Evolutionary conservation across 1,284 basidiomycete genomes (phyloP).

Genomic region (Moniliella sp.): DNA sequence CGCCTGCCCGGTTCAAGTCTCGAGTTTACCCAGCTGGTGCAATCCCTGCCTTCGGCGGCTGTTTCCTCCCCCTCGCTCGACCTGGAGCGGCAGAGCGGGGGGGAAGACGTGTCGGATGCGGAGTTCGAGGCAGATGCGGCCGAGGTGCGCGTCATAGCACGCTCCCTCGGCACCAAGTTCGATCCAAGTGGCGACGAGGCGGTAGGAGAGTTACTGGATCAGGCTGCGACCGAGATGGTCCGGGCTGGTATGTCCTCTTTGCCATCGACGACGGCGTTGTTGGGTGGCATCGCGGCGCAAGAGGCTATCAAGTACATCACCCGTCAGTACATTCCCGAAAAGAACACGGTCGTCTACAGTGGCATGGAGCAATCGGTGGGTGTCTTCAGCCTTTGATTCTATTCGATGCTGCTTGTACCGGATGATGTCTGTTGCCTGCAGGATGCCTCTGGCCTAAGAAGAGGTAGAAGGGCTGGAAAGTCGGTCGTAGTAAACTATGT

Average conservation of each 20-base stretch:
- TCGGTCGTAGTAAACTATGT: too few relatives aligned
- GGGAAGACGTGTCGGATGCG: background rate
- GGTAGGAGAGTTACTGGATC: slow-evolving; percentile 42
- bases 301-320: slow-evolving; percentile 94
- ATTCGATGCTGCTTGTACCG: too few relatives aligned
- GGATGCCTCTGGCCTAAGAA: too few relatives aligned
- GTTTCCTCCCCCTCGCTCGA: background rate
- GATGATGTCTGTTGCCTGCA: too few relatives aligned
- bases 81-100: background rate
- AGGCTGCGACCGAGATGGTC: slow-evolving; percentile 34
- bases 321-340: slow-evolving; percentile 75
- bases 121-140: background rate
- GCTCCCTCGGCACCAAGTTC: slow-evolving; percentile 1
- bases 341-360: slow-evolving; percentile 67
- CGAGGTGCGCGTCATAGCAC: background rate
- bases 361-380: slow-evolving; percentile 44
- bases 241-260: slow-evolving; percentile 57
- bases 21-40: slow-evolving; percentile 2
- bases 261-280: slow-evolving; percentile 72
- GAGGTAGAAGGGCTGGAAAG: too few relatives aligned
- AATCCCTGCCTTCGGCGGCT: background rate
- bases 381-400: slow-evolving; percentile 14
- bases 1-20: slow-evolving; percentile 36
- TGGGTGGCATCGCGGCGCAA: slow-evolving; percentile 86
- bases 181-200: slow-evolving; percentile 18